Evolutionary conservation across 345 rosid genomes (phyloP).

Genomic region (Populus euphratica): DNA sequence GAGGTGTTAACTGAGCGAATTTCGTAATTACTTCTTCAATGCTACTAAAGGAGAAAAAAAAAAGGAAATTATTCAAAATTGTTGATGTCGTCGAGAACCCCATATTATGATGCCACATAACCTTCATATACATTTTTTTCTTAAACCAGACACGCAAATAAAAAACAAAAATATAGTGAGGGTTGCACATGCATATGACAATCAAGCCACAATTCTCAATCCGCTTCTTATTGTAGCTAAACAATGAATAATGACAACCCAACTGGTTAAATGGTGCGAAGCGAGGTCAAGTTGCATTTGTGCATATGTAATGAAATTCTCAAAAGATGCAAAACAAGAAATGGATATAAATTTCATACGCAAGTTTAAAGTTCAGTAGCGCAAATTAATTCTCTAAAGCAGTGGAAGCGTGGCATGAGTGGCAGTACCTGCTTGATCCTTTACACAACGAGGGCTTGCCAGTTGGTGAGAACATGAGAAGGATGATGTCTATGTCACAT

Average conservation of each 20-base stretch:
- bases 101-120: neutral
- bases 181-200: neutral
- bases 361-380: neutral
- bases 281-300: neutral
- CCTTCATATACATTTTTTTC: neutral
- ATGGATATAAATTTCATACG: neutral
- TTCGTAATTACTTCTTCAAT: constrained; percentile 26
- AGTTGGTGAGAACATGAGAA: constrained; percentile 75
- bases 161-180: neutral
- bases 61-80: neutral
- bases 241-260: neutral
- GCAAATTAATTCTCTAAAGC: neutral
- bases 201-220: neutral
- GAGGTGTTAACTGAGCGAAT: constrained; percentile 32
- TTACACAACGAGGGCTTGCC: constrained; percentile 61
- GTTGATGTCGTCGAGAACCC: neutral
- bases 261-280: no score
- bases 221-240: neutral
- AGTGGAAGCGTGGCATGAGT: neutral
- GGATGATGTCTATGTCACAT: constrained; percentile 63
- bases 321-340: neutral
- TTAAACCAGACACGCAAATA: neutral
- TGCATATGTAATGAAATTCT: neutral
- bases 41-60: neutral
- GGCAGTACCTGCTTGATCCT: constrained; percentile 51